Evolutionary conservation across 345 rosid species (phyloP).

Genomic region (Mangifera indica): DNA sequence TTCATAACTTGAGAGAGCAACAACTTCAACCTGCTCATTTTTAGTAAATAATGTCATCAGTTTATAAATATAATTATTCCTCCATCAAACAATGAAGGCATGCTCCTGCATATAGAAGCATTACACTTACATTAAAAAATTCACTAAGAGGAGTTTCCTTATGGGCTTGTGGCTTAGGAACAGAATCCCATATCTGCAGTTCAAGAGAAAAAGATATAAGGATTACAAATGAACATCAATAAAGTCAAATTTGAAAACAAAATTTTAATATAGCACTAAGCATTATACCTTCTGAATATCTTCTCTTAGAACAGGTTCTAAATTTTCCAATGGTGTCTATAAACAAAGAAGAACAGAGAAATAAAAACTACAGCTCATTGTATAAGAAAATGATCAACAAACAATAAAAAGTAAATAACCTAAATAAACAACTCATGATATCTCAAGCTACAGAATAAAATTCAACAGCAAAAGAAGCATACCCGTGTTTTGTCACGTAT

Average conservation of each 20-base stretch:
- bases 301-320: conserved; percentile 92
- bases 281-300: conserved; percentile 87
- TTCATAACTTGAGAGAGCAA: conserved; percentile 96
- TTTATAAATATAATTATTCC: not conserved
- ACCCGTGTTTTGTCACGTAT: conserved; percentile 98
- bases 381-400: not conserved
- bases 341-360: conserved; percentile 20
- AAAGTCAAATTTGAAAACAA: conserved; percentile 13
- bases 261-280: conserved; percentile 20
- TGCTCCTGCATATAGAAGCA: too few relatives aligned
- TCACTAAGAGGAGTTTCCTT: conserved; percentile 90
- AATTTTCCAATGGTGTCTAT: conserved; percentile 93
- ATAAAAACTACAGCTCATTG: conserved; percentile 11
- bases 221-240: conserved; percentile 16
- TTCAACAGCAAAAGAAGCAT: conserved; percentile 24
- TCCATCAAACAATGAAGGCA: not conserved
- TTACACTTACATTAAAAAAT: conserved; percentile 81
- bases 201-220: conserved; percentile 5
- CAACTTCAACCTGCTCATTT: conserved; percentile 80
- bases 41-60: conserved; percentile 16
- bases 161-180: conserved; percentile 94
- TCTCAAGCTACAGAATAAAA: conserved; percentile 4
- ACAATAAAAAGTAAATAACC: not conserved
- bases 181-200: conserved; percentile 93
- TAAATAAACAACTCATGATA: not conserved